Evolutionary conservation across 2,329 filamentous ascomycete species (phyloP).

Genomic region (Hymenoscyphus salicellus): DNA sequence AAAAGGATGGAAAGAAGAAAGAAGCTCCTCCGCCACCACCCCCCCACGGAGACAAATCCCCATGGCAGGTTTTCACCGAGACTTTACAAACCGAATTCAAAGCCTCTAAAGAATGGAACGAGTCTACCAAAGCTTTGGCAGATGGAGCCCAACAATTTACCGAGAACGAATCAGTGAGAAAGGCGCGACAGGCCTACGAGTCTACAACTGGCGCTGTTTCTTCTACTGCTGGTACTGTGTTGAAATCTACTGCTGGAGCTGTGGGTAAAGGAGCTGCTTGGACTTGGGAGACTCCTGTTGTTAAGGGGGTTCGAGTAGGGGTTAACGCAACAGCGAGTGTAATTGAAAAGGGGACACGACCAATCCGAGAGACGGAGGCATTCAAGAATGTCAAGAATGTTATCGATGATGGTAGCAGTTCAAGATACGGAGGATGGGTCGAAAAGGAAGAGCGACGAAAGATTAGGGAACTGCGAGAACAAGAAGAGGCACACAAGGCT

Average conservation of each 20-base stretch:
- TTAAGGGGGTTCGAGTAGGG: conserved; percentile 85
- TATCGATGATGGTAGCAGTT: conserved; percentile 95
- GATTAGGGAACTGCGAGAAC: conserved; percentile 70
- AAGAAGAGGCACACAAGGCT: conserved; percentile 50
- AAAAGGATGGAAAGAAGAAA: conserved; percentile 51
- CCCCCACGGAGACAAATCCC: conserved; percentile 97
- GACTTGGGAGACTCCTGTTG: conserved; percentile 94
- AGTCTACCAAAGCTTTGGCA: conserved; percentile 91
- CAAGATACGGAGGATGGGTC: conserved; percentile 91
- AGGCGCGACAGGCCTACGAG: conserved; percentile 81
- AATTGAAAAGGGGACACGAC: conserved; percentile 90
- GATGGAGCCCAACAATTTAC: conserved; percentile 86
- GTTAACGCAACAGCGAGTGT: conserved; percentile 82
- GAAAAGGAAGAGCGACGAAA: conserved; percentile 92
- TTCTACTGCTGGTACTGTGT: conserved; percentile 71
- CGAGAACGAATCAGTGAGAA: conserved; percentile 86
- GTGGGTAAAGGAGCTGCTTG: conserved; percentile 89
- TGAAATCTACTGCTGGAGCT: conserved; percentile 81
- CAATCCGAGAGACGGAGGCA: conserved; percentile 89
- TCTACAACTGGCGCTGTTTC: conserved; percentile 81
- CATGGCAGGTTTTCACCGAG: conserved; percentile 97
- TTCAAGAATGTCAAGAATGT: conserved; percentile 94
- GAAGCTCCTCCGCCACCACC: conserved; percentile 77
- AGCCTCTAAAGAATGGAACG: conserved; percentile 98
- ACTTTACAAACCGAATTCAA: conserved; percentile 94